Evolutionary conservation across 73 alveolate genomes (phyloP).

Genomic region (Effrenium voratum): DNA sequence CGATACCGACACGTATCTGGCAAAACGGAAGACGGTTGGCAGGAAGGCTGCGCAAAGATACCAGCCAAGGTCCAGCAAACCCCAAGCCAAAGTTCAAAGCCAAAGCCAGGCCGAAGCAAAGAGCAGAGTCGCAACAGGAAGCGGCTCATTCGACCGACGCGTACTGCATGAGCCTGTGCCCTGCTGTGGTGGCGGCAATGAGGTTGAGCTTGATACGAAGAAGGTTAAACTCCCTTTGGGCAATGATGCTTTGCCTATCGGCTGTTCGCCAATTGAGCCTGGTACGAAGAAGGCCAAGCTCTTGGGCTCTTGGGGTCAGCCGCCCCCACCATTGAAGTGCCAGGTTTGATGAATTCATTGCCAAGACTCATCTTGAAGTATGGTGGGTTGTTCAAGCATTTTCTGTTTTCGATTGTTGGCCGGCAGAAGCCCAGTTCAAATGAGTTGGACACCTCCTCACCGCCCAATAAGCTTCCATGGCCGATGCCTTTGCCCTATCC

Average conservation of each 20-base stretch:
- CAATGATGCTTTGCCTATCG: no score
- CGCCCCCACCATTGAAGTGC: neutral
- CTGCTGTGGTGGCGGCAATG: neutral
- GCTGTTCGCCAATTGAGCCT: no score
- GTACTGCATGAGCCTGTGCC: neutral
- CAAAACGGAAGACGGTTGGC: neutral
- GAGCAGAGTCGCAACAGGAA: neutral
- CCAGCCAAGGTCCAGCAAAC: neutral
- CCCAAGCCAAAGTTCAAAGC: neutral
- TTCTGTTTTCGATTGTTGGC: neutral
- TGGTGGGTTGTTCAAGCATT: neutral
- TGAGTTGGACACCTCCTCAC: neutral
- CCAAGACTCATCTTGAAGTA: neutral
- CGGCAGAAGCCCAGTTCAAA: neutral
- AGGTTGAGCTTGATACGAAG: neutral
- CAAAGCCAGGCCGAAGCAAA: neutral
- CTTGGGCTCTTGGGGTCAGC: neutral
- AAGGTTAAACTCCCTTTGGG: neutral
- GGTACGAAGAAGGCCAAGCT: neutral
- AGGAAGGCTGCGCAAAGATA: neutral
- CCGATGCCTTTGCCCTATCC: constrained; percentile 22
- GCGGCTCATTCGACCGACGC: neutral
- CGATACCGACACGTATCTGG: neutral
- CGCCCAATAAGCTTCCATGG: neutral
- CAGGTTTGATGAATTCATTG: neutral